Percentiles rank a stretch among this genome's conserved stretches.
These are phyloP conservation scores for Psilocybe cyanescens DNA, from an alignment of 768 basidiomycete species.

Conservation along the genomic window DNA sequence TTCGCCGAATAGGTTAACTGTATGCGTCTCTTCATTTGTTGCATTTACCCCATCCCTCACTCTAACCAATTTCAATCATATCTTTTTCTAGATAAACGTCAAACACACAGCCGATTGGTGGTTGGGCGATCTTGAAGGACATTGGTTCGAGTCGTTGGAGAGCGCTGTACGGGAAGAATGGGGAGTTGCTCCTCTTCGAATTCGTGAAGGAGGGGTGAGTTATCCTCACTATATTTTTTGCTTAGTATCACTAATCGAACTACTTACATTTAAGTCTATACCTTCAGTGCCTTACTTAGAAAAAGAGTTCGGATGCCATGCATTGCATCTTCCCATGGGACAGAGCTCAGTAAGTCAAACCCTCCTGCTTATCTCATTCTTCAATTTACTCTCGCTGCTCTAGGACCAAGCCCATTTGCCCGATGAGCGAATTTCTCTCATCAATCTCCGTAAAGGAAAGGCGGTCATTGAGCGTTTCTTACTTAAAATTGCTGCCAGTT, in stretches of 20 bases:
- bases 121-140: constrained; percentile 85
- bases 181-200: constrained; percentile 83
- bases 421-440: constrained; percentile 88
- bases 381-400: constrained; percentile 3
- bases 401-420: constrained; percentile 93
- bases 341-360: constrained; percentile 73
- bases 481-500: constrained; percentile 46
- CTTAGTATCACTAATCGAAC: constrained; percentile 4
- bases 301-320: constrained; percentile 86
- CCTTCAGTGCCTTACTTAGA: constrained; percentile 95
- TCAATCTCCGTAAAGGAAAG: constrained; percentile 81
- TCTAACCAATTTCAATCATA: not conserved
- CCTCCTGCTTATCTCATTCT: constrained; percentile 5
- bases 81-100: constrained; percentile 62
- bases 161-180: constrained; percentile 84
- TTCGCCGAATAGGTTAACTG: constrained; percentile 77
- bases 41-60: not conserved
- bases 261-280: constrained; percentile 63
- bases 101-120: constrained; percentile 94
- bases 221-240: not conserved
- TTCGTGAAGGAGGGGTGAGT: constrained; percentile 90
- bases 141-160: constrained; percentile 88
- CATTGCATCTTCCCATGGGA: constrained; percentile 93
- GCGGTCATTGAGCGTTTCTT: constrained; percentile 79
- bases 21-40: constrained; percentile 32